Evolutionary conservation across 345 rosid species (phyloP).

Genomic region (Sapria himalayana): DNA sequence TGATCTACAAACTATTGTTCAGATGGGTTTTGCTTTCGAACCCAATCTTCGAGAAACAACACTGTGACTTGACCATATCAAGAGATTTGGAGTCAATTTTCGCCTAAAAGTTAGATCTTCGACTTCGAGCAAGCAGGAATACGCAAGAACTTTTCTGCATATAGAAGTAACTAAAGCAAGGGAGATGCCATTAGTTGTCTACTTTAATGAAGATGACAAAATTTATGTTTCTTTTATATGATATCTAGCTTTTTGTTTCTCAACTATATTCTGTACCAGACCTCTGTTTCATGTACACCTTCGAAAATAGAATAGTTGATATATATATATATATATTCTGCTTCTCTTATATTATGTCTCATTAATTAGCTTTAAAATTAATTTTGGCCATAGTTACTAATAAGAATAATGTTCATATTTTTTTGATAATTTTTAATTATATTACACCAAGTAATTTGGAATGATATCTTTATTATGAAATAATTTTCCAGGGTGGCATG

Average conservation of each 20-base stretch:
- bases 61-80: background rate
- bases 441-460: too few relatives aligned
- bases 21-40: slow-evolving; percentile 50
- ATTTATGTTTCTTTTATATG: background rate
- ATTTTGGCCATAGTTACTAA: too few relatives aligned
- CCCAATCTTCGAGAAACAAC: slow-evolving; percentile 13
- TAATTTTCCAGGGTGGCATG: too few relatives aligned
- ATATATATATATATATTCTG: too few relatives aligned
- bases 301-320: too few relatives aligned
- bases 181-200: slow-evolving; percentile 11
- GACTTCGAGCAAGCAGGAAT: slow-evolving; percentile 40
- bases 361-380: too few relatives aligned
- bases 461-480: too few relatives aligned
- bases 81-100: background rate
- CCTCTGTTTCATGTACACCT: too few relatives aligned
- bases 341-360: too few relatives aligned
- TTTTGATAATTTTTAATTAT: too few relatives aligned
- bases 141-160: slow-evolving; percentile 26
- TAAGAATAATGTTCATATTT: too few relatives aligned
- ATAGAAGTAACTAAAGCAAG: slow-evolving; percentile 25
- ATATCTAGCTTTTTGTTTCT: slow-evolving; percentile 2
- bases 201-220: slow-evolving; percentile 10
- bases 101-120: slow-evolving; percentile 17
- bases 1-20: slow-evolving; percentile 58
- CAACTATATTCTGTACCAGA: too few relatives aligned